Conservation (phyloP, 164 flowering plant species). For the Vitis vinifera region DNA sequence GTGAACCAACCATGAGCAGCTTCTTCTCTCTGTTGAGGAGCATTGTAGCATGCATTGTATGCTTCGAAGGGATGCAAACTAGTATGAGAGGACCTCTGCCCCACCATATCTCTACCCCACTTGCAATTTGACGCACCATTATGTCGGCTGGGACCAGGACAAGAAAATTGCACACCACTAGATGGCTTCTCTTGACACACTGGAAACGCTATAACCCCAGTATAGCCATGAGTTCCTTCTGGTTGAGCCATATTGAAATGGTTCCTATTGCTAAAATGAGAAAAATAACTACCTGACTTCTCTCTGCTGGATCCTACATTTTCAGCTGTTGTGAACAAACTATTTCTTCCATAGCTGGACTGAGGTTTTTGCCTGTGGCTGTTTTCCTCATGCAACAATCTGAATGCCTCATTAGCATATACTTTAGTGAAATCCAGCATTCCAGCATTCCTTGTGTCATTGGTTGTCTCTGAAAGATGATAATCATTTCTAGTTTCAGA, state of each 20-base stretch:
- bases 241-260: conserved; percentile 18
- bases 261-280: conserved; percentile 11
- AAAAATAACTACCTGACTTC: conserved; percentile 21
- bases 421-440: conserved; percentile 18
- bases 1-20: conserved; percentile 23
- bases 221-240: conserved; percentile 18
- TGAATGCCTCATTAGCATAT: conserved; percentile 20
- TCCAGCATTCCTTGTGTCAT: conserved; percentile 15
- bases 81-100: conserved; percentile 20
- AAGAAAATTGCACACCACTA: conserved; percentile 25
- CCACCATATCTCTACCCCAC: conserved; percentile 24
- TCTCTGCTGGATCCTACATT: conserved; percentile 18
- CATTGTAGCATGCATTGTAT: conserved; percentile 20
- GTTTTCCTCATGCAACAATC: conserved; percentile 20
- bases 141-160: conserved; percentile 20
- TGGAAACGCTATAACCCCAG: conserved; percentile 21
- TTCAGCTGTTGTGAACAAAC: conserved; percentile 4
- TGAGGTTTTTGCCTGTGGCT: conserved; percentile 14
- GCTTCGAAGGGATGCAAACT: conserved; percentile 21
- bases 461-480: conserved; percentile 12
- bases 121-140: conserved; percentile 20
- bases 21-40: conserved; percentile 24
- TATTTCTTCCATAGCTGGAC: conserved; percentile 23
- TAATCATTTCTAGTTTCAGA: conserved; percentile 30
- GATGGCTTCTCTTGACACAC: conserved; percentile 24